These are phyloP conservation scores for Candida manassasensis DNA, from an alignment of 805 yeast genomes.

Conservation along the genomic window DNA sequence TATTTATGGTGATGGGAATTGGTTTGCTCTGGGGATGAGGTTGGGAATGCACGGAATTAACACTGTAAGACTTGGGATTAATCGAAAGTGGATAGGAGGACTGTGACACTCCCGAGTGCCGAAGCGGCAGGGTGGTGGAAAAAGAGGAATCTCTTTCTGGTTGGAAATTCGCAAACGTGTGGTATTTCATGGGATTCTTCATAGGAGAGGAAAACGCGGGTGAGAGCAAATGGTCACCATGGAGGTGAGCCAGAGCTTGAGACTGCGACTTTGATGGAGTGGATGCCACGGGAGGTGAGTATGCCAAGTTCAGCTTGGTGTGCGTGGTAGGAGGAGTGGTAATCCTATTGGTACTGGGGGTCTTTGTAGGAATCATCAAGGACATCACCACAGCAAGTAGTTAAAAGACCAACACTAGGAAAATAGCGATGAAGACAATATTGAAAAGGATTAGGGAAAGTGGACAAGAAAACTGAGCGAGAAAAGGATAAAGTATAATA, in stretches of 20 bases:
- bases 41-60: neutral
- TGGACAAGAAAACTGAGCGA: no score
- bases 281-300: neutral
- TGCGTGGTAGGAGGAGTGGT: constrained; percentile 1
- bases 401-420: no score
- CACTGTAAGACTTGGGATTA: neutral
- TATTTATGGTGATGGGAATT: neutral
- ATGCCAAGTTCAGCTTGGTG: neutral
- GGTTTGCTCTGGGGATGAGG: neutral
- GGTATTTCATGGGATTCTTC: neutral
- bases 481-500: no score
- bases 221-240: constrained; percentile 18
- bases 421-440: no score
- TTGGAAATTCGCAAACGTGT: neutral
- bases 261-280: neutral
- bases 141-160: neutral
- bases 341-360: neutral
- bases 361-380: neutral
- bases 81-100: neutral
- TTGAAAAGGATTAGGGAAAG: no score
- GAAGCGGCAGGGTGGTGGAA: neutral
- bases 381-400: constrained; percentile 1
- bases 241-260: no score
- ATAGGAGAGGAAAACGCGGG: constrained; percentile 50
- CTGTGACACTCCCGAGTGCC: neutral